These are phyloP conservation scores for Tetratostichococcus sp. DNA, from an alignment of 139 green algal species.

Conservation along the genomic window DNA sequence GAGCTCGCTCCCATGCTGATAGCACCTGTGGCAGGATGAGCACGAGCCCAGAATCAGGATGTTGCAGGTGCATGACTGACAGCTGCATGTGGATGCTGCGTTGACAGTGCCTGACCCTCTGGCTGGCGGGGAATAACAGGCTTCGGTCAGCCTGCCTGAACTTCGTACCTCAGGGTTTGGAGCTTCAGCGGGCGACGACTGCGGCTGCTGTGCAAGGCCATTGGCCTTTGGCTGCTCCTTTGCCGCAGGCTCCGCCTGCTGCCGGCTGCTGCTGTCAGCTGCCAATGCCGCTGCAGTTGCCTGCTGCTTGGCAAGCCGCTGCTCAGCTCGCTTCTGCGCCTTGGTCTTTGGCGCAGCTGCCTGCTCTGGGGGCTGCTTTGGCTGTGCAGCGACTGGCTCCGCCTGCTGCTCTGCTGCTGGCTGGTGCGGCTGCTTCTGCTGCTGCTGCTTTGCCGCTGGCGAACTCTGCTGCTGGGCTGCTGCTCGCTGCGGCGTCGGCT, in stretches of 20 bases:
- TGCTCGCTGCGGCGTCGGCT: background rate
- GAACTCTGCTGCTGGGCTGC: background rate
- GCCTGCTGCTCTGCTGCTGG: constrained; percentile 6
- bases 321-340: background rate
- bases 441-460: constrained; percentile 28
- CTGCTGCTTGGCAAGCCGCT: background rate
- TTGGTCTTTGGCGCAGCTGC: background rate
- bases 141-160: too few relatives aligned
- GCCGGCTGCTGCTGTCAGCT: too few relatives aligned
- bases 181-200: too few relatives aligned
- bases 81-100: too few relatives aligned
- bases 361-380: constrained; percentile 44
- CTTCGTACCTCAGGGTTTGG: too few relatives aligned
- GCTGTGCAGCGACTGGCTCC: constrained; percentile 38
- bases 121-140: too few relatives aligned
- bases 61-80: too few relatives aligned
- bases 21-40: background rate
- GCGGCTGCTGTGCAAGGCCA: too few relatives aligned
- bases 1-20: background rate
- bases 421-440: constrained; percentile 3
- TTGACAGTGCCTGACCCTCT: too few relatives aligned
- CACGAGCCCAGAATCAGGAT: too few relatives aligned
- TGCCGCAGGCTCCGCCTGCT: too few relatives aligned
- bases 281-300: too few relatives aligned
- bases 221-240: background rate